These are phyloP conservation scores for Salix dunnii DNA, from an alignment of 345 rosid genomes.

Conservation along the genomic window DNA sequence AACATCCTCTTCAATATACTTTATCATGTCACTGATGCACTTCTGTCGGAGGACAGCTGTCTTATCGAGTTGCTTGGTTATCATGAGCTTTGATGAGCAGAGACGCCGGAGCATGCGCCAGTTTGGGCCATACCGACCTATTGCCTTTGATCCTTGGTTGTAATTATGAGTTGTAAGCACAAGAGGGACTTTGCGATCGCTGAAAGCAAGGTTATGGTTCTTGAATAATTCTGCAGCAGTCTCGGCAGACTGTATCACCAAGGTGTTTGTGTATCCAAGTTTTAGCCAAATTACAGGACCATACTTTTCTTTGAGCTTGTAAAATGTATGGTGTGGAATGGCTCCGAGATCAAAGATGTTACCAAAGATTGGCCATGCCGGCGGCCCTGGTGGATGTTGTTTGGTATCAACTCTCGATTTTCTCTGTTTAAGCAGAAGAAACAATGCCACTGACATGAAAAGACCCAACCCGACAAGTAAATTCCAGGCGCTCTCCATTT, in stretches of 20 bases:
- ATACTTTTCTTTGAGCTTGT: constrained; percentile 6
- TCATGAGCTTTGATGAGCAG: constrained; percentile 2
- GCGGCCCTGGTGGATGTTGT: constrained; percentile 21
- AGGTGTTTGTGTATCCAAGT: constrained; percentile 18
- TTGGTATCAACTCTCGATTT: neutral
- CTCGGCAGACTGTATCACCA: constrained; percentile 25
- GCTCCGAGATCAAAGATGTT: constrained; percentile 25
- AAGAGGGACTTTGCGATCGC: constrained; percentile 4
- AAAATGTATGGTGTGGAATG: constrained; percentile 16
- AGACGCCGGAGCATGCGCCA: constrained; percentile 18
- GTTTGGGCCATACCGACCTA: constrained; percentile 7
- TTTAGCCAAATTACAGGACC: constrained; percentile 29
- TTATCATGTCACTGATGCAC: constrained; percentile 11
- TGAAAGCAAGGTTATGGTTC: constrained; percentile 13
- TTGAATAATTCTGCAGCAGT: constrained; percentile 24
- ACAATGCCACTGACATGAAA: neutral
- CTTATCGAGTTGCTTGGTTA: constrained; percentile 13
- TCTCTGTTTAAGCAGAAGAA: neutral
- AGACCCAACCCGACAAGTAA: neutral
- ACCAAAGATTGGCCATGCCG: constrained; percentile 20
- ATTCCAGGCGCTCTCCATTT: neutral
- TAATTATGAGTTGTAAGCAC: constrained; percentile 10
- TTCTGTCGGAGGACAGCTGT: neutral
- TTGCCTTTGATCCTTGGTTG: constrained; percentile 1
- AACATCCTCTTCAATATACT: constrained; percentile 9